Evolutionary conservation across 352 stramenopile genomes (phyloP), one percentile per base, ranked within the genome.

Genomic region (Globisporangium cystogenes): DNA sequence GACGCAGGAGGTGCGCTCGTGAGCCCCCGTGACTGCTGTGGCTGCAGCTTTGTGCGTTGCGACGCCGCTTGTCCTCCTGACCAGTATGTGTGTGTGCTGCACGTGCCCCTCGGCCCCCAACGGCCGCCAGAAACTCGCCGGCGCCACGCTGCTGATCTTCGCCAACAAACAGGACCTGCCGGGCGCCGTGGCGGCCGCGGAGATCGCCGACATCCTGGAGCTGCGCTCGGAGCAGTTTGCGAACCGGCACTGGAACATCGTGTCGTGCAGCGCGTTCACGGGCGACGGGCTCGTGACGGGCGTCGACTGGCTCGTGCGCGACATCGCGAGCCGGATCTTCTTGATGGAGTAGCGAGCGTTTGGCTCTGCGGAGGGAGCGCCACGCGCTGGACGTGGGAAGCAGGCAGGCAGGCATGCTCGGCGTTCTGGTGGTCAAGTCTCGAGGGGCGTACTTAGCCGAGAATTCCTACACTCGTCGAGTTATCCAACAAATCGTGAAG

Each of bases 61-160:
- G 10, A n/a, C n/a, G n/a, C n/a, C n/a, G n/a, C n/a, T n/a, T n/a
- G n/a, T n/a, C n/a, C n/a, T n/a, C n/a, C n/a, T n/a, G n/a, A n/a
- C n/a, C n/a, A n/a, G n/a, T n/a, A n/a, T n/a, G n/a, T n/a, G n/a
- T n/a, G n/a, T n/a, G n/a, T n/a, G n/a, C n/a, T n/a, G n/a, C n/a
- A n/a, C n/a, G n/a, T n/a, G n/a, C n/a, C n/a, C n/a, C n/a, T n/a
- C n/a, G n/a, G n/a, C n/a, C n/a, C n/a, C n/a, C n/a, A n/a, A n/a
- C 24, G 11, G 14, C 26, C 45, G 12, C 4, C 51, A 99, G 80
- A 99, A 99, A 85, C 79, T 99, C 40, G 94, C 94, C 2, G 97
- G 96, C n/a, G 96, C 97, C 10, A 98, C 91, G 44, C 74, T 99
- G n/a, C 73, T 99, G 35, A 98, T 99, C 60, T 98, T 99, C 55